Conservation (phyloP, 371 early-diverging fungal genomes). For the Gilbertella persicaria region DNA sequence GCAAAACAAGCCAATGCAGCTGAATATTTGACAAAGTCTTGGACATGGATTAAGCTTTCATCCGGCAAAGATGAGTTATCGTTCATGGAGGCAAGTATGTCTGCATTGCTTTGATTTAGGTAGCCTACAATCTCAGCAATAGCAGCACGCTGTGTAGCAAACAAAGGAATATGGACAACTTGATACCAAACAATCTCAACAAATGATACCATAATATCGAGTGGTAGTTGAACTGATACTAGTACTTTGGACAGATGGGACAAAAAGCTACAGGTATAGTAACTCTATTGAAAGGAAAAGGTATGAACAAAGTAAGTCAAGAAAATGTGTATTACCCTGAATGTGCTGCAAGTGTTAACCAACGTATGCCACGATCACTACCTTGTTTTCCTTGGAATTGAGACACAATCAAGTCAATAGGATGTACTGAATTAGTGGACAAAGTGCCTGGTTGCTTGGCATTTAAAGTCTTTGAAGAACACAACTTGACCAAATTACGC, state of each 20-base stretch:
- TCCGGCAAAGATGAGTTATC: conserved; percentile 25
- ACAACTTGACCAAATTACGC: conserved; percentile 35
- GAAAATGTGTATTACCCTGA: conserved; percentile 36
- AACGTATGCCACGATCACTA: conserved; percentile 44
- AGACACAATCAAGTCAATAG: conserved; percentile 36
- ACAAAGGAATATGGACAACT: conserved; percentile 34
- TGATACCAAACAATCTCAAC: conserved; percentile 54
- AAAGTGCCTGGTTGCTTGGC: background rate
- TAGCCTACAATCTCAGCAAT: conserved; percentile 48
- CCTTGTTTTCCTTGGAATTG: conserved; percentile 32
- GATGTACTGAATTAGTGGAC: conserved; percentile 13
- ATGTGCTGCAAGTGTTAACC: conserved; percentile 46
- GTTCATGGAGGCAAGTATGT: conserved; percentile 21
- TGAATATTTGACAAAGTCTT: conserved; percentile 42
- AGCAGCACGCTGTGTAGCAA: conserved; percentile 27
- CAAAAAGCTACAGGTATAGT: conserved; percentile 5
- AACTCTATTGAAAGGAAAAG: background rate
- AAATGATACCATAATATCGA: conserved; percentile 38
- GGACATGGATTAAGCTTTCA: conserved; percentile 25
- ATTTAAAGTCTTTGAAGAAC: conserved; percentile 16
- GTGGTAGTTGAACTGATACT: conserved; percentile 24
- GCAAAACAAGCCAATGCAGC: conserved; percentile 41
- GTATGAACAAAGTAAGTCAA: background rate
- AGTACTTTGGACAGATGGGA: conserved; percentile 42
- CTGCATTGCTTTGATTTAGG: conserved; percentile 39